Evolutionary conservation across 768 basidiomycete genomes (phyloP).

Genomic region (Tylopilus subfusipes): DNA sequence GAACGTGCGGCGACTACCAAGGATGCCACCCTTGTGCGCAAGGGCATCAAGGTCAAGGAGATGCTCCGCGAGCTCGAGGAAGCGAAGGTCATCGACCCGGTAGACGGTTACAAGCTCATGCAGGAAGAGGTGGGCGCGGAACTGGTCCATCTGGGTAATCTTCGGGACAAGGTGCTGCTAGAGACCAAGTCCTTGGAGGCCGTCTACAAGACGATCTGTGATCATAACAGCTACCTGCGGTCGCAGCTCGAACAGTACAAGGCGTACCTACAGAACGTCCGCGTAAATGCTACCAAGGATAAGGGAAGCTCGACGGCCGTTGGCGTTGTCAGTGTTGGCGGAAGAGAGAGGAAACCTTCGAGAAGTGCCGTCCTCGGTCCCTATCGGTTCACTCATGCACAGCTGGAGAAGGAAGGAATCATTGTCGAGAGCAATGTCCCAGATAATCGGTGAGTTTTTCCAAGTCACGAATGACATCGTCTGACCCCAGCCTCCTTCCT

Average conservation of each 20-base stretch:
- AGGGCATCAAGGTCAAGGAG: constrained; percentile 99
- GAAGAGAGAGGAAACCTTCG: constrained; percentile 91
- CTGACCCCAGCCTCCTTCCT: constrained; percentile 1
- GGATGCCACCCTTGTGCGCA: constrained; percentile 91
- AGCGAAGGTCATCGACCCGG: constrained; percentile 74
- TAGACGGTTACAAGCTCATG: constrained; percentile 90
- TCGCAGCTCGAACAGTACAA: constrained; percentile 99
- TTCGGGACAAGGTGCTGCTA: constrained; percentile 90
- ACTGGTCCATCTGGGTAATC: constrained; percentile 92
- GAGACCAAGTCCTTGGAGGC: constrained; percentile 93
- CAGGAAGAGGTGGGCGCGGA: constrained; percentile 96
- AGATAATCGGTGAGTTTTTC: constrained; percentile 75
- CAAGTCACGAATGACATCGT: neutral
- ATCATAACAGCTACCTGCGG: constrained; percentile 97
- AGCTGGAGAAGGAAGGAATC: constrained; percentile 98
- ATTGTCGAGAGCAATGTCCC: constrained; percentile 99
- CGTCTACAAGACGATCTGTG: constrained; percentile 99
- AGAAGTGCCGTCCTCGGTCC: constrained; percentile 90
- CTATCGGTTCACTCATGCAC: constrained; percentile 96
- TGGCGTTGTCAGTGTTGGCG: constrained; percentile 92
- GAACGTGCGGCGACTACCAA: constrained; percentile 97
- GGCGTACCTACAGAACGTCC: constrained; percentile 97
- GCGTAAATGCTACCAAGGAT: constrained; percentile 82
- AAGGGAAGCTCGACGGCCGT: constrained; percentile 86
- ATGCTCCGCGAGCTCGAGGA: constrained; percentile 97